Conservation (phyloP, 768 basidiomycete species). For the Naganishia friedmannii region DNA sequence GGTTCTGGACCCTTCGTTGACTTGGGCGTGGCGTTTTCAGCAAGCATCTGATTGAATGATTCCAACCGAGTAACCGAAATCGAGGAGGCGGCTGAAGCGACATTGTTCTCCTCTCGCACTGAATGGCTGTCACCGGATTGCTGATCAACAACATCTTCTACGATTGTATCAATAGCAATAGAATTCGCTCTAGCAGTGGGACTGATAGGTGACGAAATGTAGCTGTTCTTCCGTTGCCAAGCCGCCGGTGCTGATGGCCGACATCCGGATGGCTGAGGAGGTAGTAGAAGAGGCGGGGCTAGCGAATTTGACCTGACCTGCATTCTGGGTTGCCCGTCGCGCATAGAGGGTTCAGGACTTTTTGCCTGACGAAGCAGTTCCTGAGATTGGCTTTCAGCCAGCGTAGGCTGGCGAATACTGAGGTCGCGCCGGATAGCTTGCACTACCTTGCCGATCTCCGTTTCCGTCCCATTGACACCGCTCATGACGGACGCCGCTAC, state of each 20-base stretch:
- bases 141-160: not conserved
- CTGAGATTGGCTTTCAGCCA: not conserved
- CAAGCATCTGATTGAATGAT: not conserved
- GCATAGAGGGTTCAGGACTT: not conserved
- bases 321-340: not conserved
- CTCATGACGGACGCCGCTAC: conserved; percentile 23
- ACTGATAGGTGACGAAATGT: not conserved
- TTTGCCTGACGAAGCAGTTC: not conserved
- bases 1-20: not conserved
- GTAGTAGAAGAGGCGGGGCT: not conserved
- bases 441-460: conserved; percentile 28
- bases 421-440: conserved; percentile 28
- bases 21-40: not conserved
- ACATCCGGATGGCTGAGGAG: not conserved
- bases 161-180: not conserved
- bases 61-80: not conserved
- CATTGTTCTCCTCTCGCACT: not conserved
- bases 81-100: not conserved
- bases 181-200: not conserved
- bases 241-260: conserved; percentile 21
- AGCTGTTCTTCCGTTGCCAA: not conserved
- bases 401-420: conserved; percentile 16
- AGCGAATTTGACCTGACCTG: conserved; percentile 19
- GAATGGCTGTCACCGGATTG: not conserved
- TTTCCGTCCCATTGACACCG: conserved; percentile 24